phyloP scores from a whole-genome alignment of 306 rosid genomes.

The Oxytropis ochrocephala region DNA sequence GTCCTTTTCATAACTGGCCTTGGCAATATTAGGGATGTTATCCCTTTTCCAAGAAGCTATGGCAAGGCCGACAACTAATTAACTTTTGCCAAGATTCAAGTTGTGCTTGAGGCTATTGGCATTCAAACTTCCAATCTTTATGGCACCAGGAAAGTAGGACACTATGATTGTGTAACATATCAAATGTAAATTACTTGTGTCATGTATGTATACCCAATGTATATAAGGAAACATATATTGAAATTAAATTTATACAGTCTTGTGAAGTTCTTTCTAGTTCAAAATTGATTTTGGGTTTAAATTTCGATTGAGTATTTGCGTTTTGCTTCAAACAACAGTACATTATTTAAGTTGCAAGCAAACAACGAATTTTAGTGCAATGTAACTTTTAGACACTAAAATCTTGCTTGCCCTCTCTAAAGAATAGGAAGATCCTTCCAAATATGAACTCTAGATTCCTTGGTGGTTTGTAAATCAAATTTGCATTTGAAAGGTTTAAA shows the following conservation, averaged over 20 bases:
- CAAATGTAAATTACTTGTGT: background rate
- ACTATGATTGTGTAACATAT: background rate
- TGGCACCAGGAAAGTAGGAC: background rate
- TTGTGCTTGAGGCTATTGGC: background rate
- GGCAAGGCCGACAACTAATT: slow-evolving; percentile 50
- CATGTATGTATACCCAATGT: slow-evolving; percentile 5
- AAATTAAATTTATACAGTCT: slow-evolving; percentile 18
- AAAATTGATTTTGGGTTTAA: background rate
- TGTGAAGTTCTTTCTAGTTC: slow-evolving; percentile 1
- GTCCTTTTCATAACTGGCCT: slow-evolving; percentile 73
- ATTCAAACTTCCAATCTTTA: background rate
- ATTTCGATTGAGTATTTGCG: background rate
- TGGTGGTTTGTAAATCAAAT: too few species aligned
- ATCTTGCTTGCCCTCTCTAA: background rate
- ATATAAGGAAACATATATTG: slow-evolving; percentile 5
- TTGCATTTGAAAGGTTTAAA: too few species aligned
- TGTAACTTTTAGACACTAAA: background rate
- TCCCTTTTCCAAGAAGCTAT: slow-evolving; percentile 78
- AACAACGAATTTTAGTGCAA: background rate
- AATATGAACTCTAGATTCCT: background rate
- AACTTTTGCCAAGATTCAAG: background rate
- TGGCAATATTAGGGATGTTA: slow-evolving; percentile 63
- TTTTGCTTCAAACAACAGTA: background rate
- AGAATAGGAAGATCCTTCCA: background rate
- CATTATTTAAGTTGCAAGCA: background rate